Conservation (phyloP, 306 rosid genomes). For the Glycyrrhiza uralensis region DNA sequence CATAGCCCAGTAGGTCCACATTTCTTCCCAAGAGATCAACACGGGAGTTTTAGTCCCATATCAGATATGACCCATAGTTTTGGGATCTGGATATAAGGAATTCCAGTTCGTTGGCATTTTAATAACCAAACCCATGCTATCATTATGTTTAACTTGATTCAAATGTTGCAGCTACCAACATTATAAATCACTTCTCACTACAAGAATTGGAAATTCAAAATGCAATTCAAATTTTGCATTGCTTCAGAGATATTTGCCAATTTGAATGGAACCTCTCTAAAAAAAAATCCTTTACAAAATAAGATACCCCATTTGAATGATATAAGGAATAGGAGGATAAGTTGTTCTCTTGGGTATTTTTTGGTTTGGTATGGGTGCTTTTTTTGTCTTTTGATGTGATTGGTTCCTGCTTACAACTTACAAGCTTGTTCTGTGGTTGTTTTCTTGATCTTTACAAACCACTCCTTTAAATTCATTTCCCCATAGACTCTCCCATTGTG, state of each 20-base stretch:
- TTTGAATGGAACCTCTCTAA: neutral
- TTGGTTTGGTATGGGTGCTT: no score
- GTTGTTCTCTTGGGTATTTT: no score
- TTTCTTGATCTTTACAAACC: no score
- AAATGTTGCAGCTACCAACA: conserved; percentile 1
- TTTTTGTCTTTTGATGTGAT: no score
- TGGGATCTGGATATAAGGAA: neutral
- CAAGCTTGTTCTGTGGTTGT: no score
- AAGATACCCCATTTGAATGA: neutral
- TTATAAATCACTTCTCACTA: neutral
- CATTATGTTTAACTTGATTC: neutral
- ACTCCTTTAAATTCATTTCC: neutral
- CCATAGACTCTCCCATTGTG: neutral
- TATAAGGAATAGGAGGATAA: neutral
- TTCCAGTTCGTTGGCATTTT: neutral
- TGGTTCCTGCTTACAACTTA: no score
- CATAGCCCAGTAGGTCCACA: conserved; percentile 2
- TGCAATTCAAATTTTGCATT: neutral
- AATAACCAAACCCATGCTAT: neutral
- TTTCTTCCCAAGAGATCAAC: conserved; percentile 13
- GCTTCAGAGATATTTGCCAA: neutral
- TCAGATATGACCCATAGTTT: neutral
- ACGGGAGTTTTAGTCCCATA: neutral
- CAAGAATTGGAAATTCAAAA: neutral
- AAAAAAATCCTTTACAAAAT: neutral